Percentiles rank a stretch among this genome's conserved stretches.
Conservation (phyloP, 495 filamentous ascomycete species). For the Penicillium lagena region DNA sequence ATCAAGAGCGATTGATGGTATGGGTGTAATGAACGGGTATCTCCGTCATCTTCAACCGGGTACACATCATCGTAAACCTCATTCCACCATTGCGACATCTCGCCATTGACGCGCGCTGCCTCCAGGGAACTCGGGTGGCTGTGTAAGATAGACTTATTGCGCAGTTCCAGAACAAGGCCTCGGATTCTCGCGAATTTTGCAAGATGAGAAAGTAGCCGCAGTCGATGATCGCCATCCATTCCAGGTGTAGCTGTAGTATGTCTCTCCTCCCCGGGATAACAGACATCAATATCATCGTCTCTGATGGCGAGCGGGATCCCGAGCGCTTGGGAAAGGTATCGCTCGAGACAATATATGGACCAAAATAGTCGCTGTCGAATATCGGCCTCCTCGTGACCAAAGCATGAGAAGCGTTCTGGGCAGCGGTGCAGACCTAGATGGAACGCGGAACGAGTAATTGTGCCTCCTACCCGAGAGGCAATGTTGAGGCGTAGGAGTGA, state of each 20-base stretch:
- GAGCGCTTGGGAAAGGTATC: slow-evolving; percentile 43
- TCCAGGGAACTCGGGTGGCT: slow-evolving; percentile 26
- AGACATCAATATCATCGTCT: slow-evolving; percentile 49
- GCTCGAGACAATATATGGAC: slow-evolving; percentile 44
- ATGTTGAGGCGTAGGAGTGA: slow-evolving; percentile 42
- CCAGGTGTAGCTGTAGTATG: slow-evolving; percentile 6
- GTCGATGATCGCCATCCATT: slow-evolving; percentile 9
- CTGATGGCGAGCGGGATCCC: slow-evolving; percentile 43
- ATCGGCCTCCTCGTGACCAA: slow-evolving; percentile 25
- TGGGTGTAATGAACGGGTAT: slow-evolving; percentile 8
- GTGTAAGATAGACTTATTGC: slow-evolving; percentile 40
- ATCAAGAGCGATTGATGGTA: slow-evolving; percentile 32
- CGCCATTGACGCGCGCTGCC: slow-evolving; percentile 30
- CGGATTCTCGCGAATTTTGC: slow-evolving; percentile 37
- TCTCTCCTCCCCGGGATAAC: slow-evolving; percentile 35
- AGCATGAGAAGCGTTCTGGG: slow-evolving; percentile 34
- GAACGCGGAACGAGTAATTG: slow-evolving; percentile 40
- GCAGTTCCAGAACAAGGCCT: slow-evolving; percentile 37
- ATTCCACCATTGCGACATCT: slow-evolving; percentile 40
- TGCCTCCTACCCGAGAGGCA: slow-evolving; percentile 40
- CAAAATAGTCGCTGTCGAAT: slow-evolving; percentile 43
- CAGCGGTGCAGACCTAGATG: slow-evolving; percentile 45
- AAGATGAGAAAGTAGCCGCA: slow-evolving; percentile 28
- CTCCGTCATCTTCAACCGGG: slow-evolving; percentile 15
- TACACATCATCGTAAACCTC: slow-evolving; percentile 39